Percentiles rank a stretch among this genome's conserved stretches.
Conservation (phyloP, 768 basidiomycete genomes). For the Mycena epipterygia region DNA sequence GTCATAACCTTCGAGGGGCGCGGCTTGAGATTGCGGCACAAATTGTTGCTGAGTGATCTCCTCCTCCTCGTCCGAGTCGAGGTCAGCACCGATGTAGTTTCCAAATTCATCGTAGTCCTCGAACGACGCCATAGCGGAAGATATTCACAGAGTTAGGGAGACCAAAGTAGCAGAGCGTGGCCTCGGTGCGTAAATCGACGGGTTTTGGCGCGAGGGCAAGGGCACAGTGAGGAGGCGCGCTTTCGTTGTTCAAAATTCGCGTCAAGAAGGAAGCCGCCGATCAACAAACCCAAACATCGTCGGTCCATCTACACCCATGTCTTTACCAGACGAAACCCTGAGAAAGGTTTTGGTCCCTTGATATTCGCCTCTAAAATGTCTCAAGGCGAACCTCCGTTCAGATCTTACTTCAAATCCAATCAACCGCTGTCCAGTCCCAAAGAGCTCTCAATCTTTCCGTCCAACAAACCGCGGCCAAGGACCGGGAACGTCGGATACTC, state of each 20-base stretch:
- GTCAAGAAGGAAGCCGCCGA: constrained; percentile 72
- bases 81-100: constrained; percentile 87
- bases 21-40: constrained; percentile 53
- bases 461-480: constrained; percentile 85
- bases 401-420: constrained; percentile 95
- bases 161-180: background rate
- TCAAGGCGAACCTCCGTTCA: constrained; percentile 50
- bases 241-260: constrained; percentile 97
- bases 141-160: background rate
- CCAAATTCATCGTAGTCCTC: constrained; percentile 63
- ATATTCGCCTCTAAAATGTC: constrained; percentile 30
- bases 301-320: constrained; percentile 54
- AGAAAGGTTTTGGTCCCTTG: constrained; percentile 67
- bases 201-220: background rate
- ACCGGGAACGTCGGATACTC: constrained; percentile 90
- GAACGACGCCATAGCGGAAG: constrained; percentile 66
- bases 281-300: constrained; percentile 29
- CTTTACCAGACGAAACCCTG: constrained; percentile 85
- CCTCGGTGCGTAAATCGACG: background rate
- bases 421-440: constrained; percentile 90
- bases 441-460: constrained; percentile 77
- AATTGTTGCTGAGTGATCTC: constrained; percentile 68
- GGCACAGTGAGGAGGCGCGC: constrained; percentile 47
- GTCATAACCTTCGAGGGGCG: constrained; percentile 87
- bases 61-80: constrained; percentile 89